Evolutionary conservation across 441 rosid genomes (phyloP).

Genomic region (Metrosideros polymorpha): DNA sequence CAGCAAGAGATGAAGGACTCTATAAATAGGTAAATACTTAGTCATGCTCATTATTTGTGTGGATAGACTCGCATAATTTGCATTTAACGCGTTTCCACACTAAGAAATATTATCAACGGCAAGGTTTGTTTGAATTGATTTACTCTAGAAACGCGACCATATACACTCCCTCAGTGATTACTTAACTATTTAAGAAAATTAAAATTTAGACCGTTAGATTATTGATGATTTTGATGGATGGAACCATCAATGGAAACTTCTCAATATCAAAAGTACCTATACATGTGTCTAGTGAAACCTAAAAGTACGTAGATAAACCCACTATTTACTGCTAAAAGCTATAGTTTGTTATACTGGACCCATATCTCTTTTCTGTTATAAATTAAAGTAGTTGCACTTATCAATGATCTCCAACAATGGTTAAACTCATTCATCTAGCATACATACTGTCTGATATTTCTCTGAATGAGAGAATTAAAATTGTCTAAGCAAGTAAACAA

Average conservation of each 20-base stretch:
- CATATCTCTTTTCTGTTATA: background rate
- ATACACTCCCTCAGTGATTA: accelerated
- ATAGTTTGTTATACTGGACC: background rate
- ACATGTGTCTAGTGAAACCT: background rate
- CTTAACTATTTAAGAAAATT: background rate
- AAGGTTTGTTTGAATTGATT: background rate
- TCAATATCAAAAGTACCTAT: background rate
- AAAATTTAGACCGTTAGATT: background rate
- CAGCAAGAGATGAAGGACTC: no score
- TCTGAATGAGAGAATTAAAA: background rate
- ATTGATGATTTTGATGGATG: background rate
- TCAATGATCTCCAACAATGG: background rate
- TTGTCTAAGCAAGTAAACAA: background rate
- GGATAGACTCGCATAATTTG: no score
- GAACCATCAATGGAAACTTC: background rate
- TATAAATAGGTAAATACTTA: no score
- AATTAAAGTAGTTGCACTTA: background rate
- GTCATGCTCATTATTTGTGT: no score
- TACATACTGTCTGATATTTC: background rate
- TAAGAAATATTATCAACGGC: no score
- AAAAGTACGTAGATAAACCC: background rate
- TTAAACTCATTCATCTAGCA: background rate
- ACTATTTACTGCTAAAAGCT: background rate
- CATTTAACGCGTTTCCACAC: no score
- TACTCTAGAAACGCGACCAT: background rate